These are phyloP conservation scores for Heterobasidion occidentale DNA, from an alignment of 1,284 basidiomycete species.

Conservation along the genomic window DNA sequence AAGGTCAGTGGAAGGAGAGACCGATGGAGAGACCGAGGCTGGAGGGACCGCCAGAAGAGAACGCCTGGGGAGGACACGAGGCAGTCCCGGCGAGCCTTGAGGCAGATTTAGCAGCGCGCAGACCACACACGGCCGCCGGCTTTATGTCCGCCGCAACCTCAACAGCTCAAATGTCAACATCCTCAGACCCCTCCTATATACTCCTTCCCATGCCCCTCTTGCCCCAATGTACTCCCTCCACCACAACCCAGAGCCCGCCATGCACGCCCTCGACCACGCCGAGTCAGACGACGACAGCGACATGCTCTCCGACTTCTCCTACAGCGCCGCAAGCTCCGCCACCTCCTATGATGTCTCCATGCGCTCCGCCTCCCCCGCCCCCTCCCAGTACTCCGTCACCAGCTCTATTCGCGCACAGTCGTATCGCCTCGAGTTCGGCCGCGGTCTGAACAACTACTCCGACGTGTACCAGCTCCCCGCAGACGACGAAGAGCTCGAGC, in stretches of 20 bases:
- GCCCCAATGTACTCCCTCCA: neutral
- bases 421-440: constrained; percentile 59
- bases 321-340: constrained; percentile 40
- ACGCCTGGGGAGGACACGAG: too few relatives aligned
- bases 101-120: too few relatives aligned
- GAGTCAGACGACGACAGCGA: constrained; percentile 16
- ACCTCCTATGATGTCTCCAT: constrained; percentile 30
- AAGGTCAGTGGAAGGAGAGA: too few relatives aligned
- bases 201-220: constrained; percentile 3
- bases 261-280: constrained; percentile 10
- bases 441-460: constrained; percentile 67
- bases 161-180: neutral
- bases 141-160: neutral
- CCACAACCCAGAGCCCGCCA: constrained; percentile 6
- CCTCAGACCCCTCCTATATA: neutral
- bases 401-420: constrained; percentile 50
- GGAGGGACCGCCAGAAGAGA: too few relatives aligned
- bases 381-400: constrained; percentile 63
- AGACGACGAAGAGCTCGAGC: constrained; percentile 64
- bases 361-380: constrained; percentile 56
- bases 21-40: too few relatives aligned
- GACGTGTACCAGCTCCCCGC: constrained; percentile 70
- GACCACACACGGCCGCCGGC: neutral
- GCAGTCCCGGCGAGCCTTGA: too few relatives aligned
- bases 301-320: constrained; percentile 27